Evolutionary conservation across 495 filamentous ascomycete genomes (phyloP), one percentile per base, ranked within the genome.

Genomic region (Pseudomonodictys pantanalensis): DNA sequence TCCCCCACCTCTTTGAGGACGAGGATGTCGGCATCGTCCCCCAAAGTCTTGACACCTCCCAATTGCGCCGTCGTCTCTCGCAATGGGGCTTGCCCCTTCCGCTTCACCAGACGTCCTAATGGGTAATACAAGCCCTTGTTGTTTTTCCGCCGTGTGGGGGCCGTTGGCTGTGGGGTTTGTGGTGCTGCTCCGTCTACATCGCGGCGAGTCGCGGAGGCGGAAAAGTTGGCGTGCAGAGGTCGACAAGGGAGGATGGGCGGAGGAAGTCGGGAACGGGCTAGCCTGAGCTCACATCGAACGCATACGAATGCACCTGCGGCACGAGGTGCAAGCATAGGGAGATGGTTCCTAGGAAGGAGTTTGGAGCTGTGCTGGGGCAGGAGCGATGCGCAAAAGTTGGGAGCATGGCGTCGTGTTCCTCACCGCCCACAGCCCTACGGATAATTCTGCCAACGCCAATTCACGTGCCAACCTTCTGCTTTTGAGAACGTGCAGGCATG

Each of bases 291-390:
- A 51, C 65, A 68, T 28, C 56, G 60, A 33, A 68, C 7, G 56
- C 65, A 68, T 57, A 68, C 33, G 33, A 62, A 64, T n/a, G 65
- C 65, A 47, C 56, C 55, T 25, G 61, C 64, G 29, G 65, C 35
- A 26, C 60, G 60, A 32, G 43, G 54, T 52, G 65, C 65, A 56
- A 68, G 55, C 65, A 68, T 68, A 60, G 39, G 49, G 55, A 29
- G 33, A 29, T 22, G 49, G 30, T 48, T 2, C 7, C 20, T 29
- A n/a, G 26, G 18, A 20, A 22, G 17, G 29, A 38, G 10, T 11
- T 15, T 25, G 41, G 51, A 57, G 32, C 26, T 41, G 30, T 15
- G 4, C 9, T 1, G 47, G 49, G 0, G 39, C 18, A n/a, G 62
- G 41, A 52, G 32, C 23, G 17, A 39, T 4, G 44, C n/a, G 48